A percentile compares a stretch with the other conserved stretches of the same genome.
Conservation (phyloP, 257 asterid genomes). For the Perilla frutescens region DNA sequence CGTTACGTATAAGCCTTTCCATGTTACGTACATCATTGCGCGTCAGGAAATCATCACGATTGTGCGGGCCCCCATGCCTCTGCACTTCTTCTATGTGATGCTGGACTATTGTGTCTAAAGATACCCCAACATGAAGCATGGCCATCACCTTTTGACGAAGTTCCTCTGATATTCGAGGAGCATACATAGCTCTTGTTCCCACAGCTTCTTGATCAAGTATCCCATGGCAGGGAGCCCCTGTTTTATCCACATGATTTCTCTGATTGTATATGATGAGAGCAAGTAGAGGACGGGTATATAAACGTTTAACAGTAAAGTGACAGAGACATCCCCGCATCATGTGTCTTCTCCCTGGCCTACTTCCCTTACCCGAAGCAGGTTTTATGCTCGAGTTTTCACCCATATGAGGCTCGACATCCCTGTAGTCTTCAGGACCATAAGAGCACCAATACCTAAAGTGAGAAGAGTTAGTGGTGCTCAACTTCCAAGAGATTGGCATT, state of each 20-base stretch:
- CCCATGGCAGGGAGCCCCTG: constrained; percentile 63
- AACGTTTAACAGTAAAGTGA: constrained; percentile 62
- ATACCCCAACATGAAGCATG: constrained; percentile 58
- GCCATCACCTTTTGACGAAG: constrained; percentile 60
- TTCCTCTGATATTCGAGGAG: constrained; percentile 63
- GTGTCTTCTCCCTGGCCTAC: constrained; percentile 66
- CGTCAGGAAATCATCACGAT: constrained; percentile 58
- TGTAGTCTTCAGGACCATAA: constrained; percentile 64
- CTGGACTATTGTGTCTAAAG: constrained; percentile 52
- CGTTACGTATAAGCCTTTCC: constrained; percentile 52
- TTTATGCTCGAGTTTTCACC: constrained; percentile 48
- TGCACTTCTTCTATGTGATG: constrained; percentile 65
- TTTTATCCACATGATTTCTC: constrained; percentile 55
- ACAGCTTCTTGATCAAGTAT: constrained; percentile 57
- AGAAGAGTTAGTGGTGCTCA: background rate
- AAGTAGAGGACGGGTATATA: constrained; percentile 58
- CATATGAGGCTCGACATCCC: constrained; percentile 48
- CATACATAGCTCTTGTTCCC: constrained; percentile 69
- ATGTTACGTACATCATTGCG: constrained; percentile 62
- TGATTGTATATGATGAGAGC: constrained; percentile 66
- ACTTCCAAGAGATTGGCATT: background rate
- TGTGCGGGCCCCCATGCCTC: constrained; percentile 62
- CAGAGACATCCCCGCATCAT: constrained; percentile 70
- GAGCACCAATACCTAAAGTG: constrained; percentile 60
- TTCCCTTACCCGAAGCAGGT: constrained; percentile 64